A percentile compares a stretch with the other conserved stretches of the same genome.
phyloP scores from a whole-genome alignment of 495 filamentous ascomycete species.

The Pyrenopolyporus hunteri region DNA sequence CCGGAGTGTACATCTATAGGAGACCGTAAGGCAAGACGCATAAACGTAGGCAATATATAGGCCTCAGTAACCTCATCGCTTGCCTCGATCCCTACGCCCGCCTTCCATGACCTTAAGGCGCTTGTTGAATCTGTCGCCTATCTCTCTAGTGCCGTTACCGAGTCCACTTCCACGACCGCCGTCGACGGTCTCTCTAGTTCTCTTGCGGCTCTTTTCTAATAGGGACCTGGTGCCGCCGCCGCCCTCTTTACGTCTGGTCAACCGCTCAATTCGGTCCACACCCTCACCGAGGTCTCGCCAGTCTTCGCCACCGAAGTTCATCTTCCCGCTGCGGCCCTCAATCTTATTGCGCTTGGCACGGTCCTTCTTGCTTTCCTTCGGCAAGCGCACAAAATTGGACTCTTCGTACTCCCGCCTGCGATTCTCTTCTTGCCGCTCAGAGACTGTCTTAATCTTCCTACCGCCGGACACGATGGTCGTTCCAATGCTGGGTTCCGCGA shows the following conservation, averaged over 20 bases:
- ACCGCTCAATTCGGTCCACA: constrained; percentile 73
- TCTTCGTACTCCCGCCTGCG: constrained; percentile 84
- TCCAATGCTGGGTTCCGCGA: constrained; percentile 82
- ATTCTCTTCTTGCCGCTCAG: constrained; percentile 71
- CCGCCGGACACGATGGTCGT: constrained; percentile 77
- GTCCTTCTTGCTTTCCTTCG: constrained; percentile 82
- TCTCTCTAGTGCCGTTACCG: constrained; percentile 48
- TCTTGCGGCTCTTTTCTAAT: constrained; percentile 82
- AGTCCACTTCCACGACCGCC: constrained; percentile 61
- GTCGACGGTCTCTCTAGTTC: constrained; percentile 63
- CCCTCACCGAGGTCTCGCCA: constrained; percentile 80
- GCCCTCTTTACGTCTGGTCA: constrained; percentile 66
- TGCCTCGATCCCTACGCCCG: constrained; percentile 61
- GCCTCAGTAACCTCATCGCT: constrained; percentile 37
- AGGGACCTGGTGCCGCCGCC: constrained; percentile 61
- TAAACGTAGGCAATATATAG: background rate
- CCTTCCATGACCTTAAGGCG: constrained; percentile 69
- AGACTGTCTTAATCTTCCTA: constrained; percentile 71
- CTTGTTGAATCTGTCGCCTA: constrained; percentile 77
- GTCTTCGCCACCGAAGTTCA: constrained; percentile 82
- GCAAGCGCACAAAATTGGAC: constrained; percentile 81
- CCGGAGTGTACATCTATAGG: constrained; percentile 19
- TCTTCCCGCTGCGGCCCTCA: constrained; percentile 49
- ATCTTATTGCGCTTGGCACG: constrained; percentile 55
- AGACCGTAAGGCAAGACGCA: constrained; percentile 67